Evolutionary conservation across 768 basidiomycete species (phyloP).

Genomic region (Psilocybe subaeruginosa): DNA sequence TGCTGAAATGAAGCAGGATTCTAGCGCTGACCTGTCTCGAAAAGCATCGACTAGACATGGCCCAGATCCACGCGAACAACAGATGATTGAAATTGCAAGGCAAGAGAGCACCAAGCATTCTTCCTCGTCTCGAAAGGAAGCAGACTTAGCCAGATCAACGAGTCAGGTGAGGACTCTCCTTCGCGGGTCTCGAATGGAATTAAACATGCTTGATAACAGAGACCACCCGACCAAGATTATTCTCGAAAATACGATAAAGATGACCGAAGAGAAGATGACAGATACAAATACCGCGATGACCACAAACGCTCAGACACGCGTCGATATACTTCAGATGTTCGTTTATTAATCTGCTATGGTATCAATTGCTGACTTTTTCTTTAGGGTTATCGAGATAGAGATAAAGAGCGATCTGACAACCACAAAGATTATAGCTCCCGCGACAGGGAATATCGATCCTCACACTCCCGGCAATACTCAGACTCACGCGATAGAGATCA

Average conservation of each 20-base stretch:
- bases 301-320: constrained; percentile 23
- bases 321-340: constrained; percentile 19
- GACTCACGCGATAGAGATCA: constrained; percentile 21
- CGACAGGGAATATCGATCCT: constrained; percentile 17
- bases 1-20: constrained; percentile 23
- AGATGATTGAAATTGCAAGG: constrained; percentile 16
- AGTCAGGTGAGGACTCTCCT: constrained; percentile 18
- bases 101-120: constrained; percentile 23
- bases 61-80: constrained; percentile 16
- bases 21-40: constrained; percentile 20
- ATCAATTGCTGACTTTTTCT: not conserved
- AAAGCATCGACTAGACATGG: constrained; percentile 21
- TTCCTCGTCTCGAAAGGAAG: constrained; percentile 16
- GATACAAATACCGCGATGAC: constrained; percentile 23
- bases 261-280: constrained; percentile 21
- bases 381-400: constrained; percentile 1
- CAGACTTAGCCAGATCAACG: constrained; percentile 16
- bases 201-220: constrained; percentile 1
- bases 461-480: constrained; percentile 19
- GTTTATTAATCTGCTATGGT: not conserved
- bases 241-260: constrained; percentile 17
- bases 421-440: constrained; percentile 18
- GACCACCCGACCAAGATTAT: constrained; percentile 18
- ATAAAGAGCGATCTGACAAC: constrained; percentile 8
- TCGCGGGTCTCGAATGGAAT: not conserved